phyloP scores from a whole-genome alignment of 257 asterid genomes.

The Henckelia pumila region DNA sequence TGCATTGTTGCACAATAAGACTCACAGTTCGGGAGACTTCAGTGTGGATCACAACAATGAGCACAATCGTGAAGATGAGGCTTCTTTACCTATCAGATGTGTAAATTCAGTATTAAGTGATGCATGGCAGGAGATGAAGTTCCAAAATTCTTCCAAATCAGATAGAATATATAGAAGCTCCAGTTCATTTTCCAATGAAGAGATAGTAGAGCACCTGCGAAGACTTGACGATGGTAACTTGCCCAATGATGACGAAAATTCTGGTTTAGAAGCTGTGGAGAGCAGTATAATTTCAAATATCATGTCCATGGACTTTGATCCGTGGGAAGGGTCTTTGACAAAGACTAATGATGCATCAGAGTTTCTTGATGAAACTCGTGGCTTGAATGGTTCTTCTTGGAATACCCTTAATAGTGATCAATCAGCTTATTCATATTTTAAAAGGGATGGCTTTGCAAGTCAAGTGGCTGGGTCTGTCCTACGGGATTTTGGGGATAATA shows the following conservation, averaged over 20 bases:
- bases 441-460: conserved; percentile 50
- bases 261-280: conserved; percentile 63
- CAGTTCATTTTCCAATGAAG: conserved; percentile 88
- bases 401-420: conserved; percentile 59
- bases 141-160: conserved; percentile 74
- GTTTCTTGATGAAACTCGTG: conserved; percentile 51
- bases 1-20: conserved; percentile 37
- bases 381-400: conserved; percentile 68
- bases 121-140: conserved; percentile 66
- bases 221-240: conserved; percentile 60
- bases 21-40: conserved; percentile 46
- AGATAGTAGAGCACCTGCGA: conserved; percentile 88
- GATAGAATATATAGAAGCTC: conserved; percentile 79
- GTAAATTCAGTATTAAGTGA: conserved; percentile 59
- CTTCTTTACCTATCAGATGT: conserved; percentile 52
- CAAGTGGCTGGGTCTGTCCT: conserved; percentile 53
- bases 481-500: conserved; percentile 49
- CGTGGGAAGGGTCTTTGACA: conserved; percentile 56
- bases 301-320: conserved; percentile 77
- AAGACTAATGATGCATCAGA: conserved; percentile 51
- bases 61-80: conserved; percentile 56
- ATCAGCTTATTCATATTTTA: conserved; percentile 51
- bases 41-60: conserved; percentile 39
- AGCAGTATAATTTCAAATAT: conserved; percentile 74
- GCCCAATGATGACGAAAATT: conserved; percentile 51